Conservation (phyloP, 73 alveolate species). For the Uronychia setigera region DNA sequence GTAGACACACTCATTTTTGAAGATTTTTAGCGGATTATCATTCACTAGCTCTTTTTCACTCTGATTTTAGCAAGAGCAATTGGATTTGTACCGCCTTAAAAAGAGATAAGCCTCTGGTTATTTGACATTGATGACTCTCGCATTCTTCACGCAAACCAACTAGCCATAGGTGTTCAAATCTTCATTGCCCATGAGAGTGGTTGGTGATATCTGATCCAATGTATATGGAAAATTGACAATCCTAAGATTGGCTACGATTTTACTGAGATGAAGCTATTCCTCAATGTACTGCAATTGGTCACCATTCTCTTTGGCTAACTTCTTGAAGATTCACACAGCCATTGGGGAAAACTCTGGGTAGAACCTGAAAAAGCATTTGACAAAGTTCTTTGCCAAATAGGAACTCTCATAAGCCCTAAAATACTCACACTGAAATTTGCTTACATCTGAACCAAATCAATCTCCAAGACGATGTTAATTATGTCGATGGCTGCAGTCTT, state of each 20-base stretch:
- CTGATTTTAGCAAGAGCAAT: slow-evolving; percentile 13
- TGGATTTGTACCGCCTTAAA: background rate
- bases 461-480: slow-evolving; percentile 12
- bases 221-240: slow-evolving; percentile 30
- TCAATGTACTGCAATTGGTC: background rate
- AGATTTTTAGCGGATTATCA: slow-evolving; percentile 39
- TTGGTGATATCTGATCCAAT: slow-evolving; percentile 9
- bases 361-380: slow-evolving; percentile 50
- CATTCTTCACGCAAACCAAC: slow-evolving; percentile 24
- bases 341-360: slow-evolving; percentile 14
- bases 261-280: background rate
- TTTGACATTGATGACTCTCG: slow-evolving; percentile 29
- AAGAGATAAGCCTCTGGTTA: slow-evolving; percentile 17
- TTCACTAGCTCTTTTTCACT: slow-evolving; percentile 15
- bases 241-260: slow-evolving; percentile 10
- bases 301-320: background rate
- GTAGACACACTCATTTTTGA: slow-evolving; percentile 30
- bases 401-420: background rate
- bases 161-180: slow-evolving; percentile 27
- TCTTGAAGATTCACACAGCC: background rate
- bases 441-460: slow-evolving; percentile 38
- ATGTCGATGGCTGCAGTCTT: background rate
- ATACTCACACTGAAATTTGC: slow-evolving; percentile 7
- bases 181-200: slow-evolving; percentile 16
- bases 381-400: slow-evolving; percentile 28